These are phyloP conservation scores for Dactylis glomerata DNA, from an alignment of 176 grass and related monocot genomes.

Conservation along the genomic window DNA sequence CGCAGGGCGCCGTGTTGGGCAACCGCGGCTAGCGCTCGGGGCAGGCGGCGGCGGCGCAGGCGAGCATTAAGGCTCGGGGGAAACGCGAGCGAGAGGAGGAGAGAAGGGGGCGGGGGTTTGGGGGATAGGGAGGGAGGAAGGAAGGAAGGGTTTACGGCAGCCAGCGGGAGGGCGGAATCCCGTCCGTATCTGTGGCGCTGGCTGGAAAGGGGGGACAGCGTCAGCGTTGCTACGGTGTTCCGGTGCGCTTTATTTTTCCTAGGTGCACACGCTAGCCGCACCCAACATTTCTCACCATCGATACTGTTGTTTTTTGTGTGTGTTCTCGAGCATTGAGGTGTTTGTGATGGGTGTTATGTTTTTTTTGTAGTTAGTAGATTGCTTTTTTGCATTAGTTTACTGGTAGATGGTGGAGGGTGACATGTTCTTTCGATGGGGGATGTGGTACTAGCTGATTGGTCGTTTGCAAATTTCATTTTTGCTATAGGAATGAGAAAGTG, in stretches of 20 bases:
- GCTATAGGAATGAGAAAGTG: neutral
- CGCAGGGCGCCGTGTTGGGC: constrained; percentile 52
- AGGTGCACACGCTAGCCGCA: neutral
- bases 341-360: neutral
- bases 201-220: neutral
- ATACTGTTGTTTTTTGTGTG: neutral
- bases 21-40: constrained; percentile 15
- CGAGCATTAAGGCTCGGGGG: neutral
- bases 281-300: neutral
- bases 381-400: neutral
- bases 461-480: neutral
- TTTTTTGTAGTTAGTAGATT: neutral
- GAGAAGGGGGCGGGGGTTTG: neutral
- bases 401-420: neutral
- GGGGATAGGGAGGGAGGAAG: neutral
- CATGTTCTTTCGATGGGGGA: neutral
- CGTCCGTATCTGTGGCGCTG: neutral
- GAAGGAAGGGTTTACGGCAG: constrained; percentile 43
- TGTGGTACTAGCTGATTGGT: neutral
- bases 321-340: neutral
- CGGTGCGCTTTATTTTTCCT: neutral
- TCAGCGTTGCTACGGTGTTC: neutral
- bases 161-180: constrained; percentile 26
- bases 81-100: neutral
- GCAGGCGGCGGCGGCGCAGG: constrained; percentile 6